Base-by-base conservation (phyloP, 2,329 filamentous ascomycete species). In the Penicillium vulpinum region DNA sequence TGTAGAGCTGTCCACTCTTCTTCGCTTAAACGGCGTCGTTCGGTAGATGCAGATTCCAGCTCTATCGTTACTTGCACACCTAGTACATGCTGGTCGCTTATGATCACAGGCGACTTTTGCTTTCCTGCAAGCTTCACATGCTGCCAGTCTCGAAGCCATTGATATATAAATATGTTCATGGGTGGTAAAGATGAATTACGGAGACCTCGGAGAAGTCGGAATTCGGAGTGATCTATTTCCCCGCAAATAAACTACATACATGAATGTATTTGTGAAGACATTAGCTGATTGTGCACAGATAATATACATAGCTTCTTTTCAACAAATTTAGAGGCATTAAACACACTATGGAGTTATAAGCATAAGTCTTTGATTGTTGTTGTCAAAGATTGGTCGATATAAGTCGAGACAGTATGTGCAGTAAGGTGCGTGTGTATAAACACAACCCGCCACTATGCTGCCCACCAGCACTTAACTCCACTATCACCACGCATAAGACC, bases 81-180 rank as follows among this genome's bases (percentile, higher is more conserved):
- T 59, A 35, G 62, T 60, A 54, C 64, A 67, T 47, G 64, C 60
- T 2, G 64, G 64, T 44, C 61, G 56, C 35, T 63, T 55, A 29
- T 67, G 65, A 48, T 67, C 65, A 48, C 65, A 67, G 28, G 65
- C 65, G 2, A 64, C 55, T 26, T 67, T 66, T 22, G 64, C 57
- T 44, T 64, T 65, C 22, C 64, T 61, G 58, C 64, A 67, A 21
- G 64, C 54, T 51, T 67, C 64, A 51, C 64, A 67, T 36, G 64
- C 64, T n/a, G 64, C 63, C 49, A 63, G 47, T 41, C 64, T 57
- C 36, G 63, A 64, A 26, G 63, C 58, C 64, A 67, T 66, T 28
- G 40, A 50, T 49, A 43, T 45, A 38, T 51, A n/a, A n/a, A n/a
- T n/a, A n/a, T n/a, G n/a, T n/a, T n/a, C n/a, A n/a, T n/a, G n/a